Evolutionary conservation across 1,284 basidiomycete genomes (phyloP).

Genomic region (Fomitopsis betulina): DNA sequence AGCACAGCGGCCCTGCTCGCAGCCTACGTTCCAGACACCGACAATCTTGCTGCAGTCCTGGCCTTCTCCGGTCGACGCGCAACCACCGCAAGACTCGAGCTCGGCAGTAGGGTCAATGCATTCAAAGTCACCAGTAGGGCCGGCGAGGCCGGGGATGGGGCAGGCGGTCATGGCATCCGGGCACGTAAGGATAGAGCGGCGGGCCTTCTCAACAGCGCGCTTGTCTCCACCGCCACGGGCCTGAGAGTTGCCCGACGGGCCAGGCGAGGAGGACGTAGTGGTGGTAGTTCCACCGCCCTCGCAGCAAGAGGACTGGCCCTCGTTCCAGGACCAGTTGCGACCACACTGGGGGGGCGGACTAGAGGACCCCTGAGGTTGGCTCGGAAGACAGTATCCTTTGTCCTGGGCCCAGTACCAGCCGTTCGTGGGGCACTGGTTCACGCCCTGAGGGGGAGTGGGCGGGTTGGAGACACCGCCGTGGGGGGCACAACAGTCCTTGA

Average conservation of each 20-base stretch:
- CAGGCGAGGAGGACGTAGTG: constrained; percentile 32
- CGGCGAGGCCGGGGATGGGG: constrained; percentile 42
- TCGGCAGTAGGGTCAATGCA: constrained; percentile 55
- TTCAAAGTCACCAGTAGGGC: constrained; percentile 47
- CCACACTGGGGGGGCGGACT: constrained; percentile 47
- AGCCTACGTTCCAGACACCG: constrained; percentile 65
- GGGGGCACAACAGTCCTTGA: constrained; percentile 45
- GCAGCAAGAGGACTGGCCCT: constrained; percentile 36
- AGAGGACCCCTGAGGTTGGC: constrained; percentile 19
- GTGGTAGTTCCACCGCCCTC: constrained; percentile 33
- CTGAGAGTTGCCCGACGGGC: constrained; percentile 26
- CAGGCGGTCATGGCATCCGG: constrained; percentile 57
- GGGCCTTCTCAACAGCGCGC: constrained; percentile 30
- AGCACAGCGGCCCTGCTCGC: constrained; percentile 51
- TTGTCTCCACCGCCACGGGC: constrained; percentile 22
- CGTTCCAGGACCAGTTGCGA: constrained; percentile 43
- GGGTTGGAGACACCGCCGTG: constrained; percentile 40
- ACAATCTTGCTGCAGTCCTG: constrained; percentile 67
- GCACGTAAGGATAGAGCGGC: constrained; percentile 40
- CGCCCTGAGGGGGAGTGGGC: constrained; percentile 41
- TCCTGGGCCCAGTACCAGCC: constrained; percentile 31
- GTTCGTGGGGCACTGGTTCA: constrained; percentile 36
- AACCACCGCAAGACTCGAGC: constrained; percentile 72
- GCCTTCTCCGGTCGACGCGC: constrained; percentile 55
- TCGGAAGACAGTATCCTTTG: constrained; percentile 46